Conservation (phyloP, 148 eudicot species). For the Beta vulgaris region DNA sequence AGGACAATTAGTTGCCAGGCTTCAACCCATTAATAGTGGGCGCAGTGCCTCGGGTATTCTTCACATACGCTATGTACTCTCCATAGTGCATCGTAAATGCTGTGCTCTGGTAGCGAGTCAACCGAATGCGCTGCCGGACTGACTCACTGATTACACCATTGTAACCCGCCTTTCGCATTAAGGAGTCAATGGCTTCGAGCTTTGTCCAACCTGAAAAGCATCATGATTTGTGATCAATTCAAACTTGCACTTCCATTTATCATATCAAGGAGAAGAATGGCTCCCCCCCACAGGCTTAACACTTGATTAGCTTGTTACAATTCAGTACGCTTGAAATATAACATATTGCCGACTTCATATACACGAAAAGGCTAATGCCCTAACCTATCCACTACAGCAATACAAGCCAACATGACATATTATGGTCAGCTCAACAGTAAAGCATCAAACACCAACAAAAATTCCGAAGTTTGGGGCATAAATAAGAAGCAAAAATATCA, state of each 20-base stretch:
- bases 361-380: neutral
- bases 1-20: conserved; percentile 30
- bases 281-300: neutral
- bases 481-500: no score
- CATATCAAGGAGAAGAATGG: neutral
- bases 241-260: neutral
- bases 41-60: conserved; percentile 53
- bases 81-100: conserved; percentile 66
- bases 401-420: neutral
- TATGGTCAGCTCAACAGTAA: neutral
- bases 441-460: neutral
- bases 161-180: conserved; percentile 79
- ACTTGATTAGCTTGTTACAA: neutral
- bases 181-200: conserved; percentile 77
- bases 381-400: neutral
- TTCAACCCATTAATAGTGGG: conserved; percentile 59
- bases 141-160: conserved; percentile 67
- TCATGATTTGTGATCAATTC: neutral
- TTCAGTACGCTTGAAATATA: neutral
- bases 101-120: conserved; percentile 91
- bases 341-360: neutral
- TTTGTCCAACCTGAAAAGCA: conserved; percentile 73
- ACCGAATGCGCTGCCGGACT: conserved; percentile 52
- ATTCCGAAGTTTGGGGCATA: neutral
- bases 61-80: conserved; percentile 69